Conservation (phyloP, 768 basidiomycete species). For the Coprinopsis cinerea region DNA sequence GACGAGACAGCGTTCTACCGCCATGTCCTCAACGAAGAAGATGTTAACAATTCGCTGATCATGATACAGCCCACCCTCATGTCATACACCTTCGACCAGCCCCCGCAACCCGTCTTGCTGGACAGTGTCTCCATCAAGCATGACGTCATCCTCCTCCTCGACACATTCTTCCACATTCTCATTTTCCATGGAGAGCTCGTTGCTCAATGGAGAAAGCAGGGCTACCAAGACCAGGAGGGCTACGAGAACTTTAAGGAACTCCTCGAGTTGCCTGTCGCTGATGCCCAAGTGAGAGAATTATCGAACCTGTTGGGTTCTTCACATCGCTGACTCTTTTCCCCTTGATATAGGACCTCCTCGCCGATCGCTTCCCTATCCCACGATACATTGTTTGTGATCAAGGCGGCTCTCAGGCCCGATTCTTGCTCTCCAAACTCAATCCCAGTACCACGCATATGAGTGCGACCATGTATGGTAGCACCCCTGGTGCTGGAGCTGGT, state of each 20-base stretch:
- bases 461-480: constrained; percentile 81
- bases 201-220: constrained; percentile 96
- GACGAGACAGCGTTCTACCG: constrained; percentile 99
- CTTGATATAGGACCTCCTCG: constrained; percentile 71
- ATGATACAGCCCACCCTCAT: constrained; percentile 99
- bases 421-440: constrained; percentile 92
- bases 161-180: constrained; percentile 99
- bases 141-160: constrained; percentile 92
- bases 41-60: constrained; percentile 98
- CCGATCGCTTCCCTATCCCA: constrained; percentile 94
- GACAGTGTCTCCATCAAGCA: constrained; percentile 98
- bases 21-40: constrained; percentile 92
- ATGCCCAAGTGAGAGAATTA: constrained; percentile 65
- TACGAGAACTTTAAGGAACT: constrained; percentile 98
- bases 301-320: not conserved
- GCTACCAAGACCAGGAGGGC: constrained; percentile 97
- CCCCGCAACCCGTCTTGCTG: constrained; percentile 89
- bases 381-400: constrained; percentile 98
- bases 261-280: constrained; percentile 76
- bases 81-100: constrained; percentile 93
- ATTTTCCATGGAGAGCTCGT: constrained; percentile 99
- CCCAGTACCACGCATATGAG: constrained; percentile 98
- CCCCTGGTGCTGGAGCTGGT: constrained; percentile 59
- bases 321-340: not conserved
- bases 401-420: constrained; percentile 96